Evolutionary conservation across 345 rosid genomes (phyloP).

Genomic region (Camelina neglecta): DNA sequence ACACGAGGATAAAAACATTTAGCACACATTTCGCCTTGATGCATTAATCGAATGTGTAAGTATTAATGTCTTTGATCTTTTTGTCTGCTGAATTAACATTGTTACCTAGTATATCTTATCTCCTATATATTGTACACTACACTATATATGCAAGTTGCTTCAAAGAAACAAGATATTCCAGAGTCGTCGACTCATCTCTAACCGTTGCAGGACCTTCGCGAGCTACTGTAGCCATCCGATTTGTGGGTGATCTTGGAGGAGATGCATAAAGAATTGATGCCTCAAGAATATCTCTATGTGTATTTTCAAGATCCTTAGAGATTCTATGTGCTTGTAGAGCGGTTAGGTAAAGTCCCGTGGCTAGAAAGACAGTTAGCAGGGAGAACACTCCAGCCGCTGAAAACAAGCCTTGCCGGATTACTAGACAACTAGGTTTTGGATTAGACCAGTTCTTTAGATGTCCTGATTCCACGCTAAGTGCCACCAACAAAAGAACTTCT

Average conservation of each 20-base stretch:
- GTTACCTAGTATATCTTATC: neutral
- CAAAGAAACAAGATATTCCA: slow-evolving; percentile 24
- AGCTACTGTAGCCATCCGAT: slow-evolving; percentile 48
- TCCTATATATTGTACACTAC: neutral
- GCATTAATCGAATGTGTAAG: neutral
- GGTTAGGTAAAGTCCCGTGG: slow-evolving; percentile 71
- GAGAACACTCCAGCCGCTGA: slow-evolving; percentile 79
- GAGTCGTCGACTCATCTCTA: slow-evolving; percentile 37
- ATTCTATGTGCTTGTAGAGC: slow-evolving; percentile 69
- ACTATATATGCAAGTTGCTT: slow-evolving; percentile 33
- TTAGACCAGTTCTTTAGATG: slow-evolving; percentile 78
- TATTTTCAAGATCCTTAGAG: slow-evolving; percentile 55
- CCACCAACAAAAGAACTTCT: slow-evolving; percentile 74
- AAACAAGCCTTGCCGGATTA: slow-evolving; percentile 74
- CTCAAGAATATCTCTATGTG: slow-evolving; percentile 59
- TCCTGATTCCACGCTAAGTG: slow-evolving; percentile 87
- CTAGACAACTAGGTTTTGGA: slow-evolving; percentile 71
- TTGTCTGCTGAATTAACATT: too few species aligned
- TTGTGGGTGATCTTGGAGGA: slow-evolving; percentile 62
- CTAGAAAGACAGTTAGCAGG: slow-evolving; percentile 67
- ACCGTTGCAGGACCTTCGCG: slow-evolving; percentile 63
- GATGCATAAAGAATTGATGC: slow-evolving; percentile 64
- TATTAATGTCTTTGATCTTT: neutral
- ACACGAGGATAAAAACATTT: neutral
- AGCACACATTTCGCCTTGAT: neutral